Percentiles rank a stretch among this genome's conserved stretches.
Evolutionary conservation across 805 yeast species (phyloP).

Genomic region (Starmerella tilneyi): DNA sequence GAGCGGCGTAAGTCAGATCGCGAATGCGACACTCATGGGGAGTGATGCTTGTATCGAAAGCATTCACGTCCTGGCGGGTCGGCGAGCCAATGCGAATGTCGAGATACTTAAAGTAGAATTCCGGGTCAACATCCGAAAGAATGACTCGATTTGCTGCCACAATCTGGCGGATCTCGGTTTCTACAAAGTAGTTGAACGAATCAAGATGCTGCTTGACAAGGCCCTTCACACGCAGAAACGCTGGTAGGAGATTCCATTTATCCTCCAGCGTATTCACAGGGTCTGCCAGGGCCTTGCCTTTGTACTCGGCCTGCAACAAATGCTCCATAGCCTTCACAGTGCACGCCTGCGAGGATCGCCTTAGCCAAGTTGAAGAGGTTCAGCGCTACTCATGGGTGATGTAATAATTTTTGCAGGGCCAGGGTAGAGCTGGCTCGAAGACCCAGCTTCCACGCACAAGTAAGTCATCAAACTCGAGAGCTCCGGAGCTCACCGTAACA

Average conservation of each 20-base stretch:
- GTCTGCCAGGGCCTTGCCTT: constrained; percentile 79
- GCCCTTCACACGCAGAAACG: constrained; percentile 90
- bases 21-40: constrained; percentile 95
- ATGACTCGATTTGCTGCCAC: constrained; percentile 82
- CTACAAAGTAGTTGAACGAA: constrained; percentile 95
- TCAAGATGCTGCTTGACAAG: constrained; percentile 94
- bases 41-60: constrained; percentile 30
- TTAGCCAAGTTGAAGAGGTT: no score
- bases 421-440: no score
- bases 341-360: no score
- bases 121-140: constrained; percentile 92
- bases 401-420: no score
- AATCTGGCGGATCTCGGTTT: constrained; percentile 83
- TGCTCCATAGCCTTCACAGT: constrained; percentile 36
- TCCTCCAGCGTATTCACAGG: constrained; percentile 85
- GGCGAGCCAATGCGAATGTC: constrained; percentile 80
- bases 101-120: constrained; percentile 81
- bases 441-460: no score
- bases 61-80: constrained; percentile 32
- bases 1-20: constrained; percentile 90
- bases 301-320: constrained; percentile 66
- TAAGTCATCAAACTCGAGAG: no score
- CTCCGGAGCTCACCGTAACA: no score
- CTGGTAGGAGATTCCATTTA: constrained; percentile 94
- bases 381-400: no score